A percentile compares a stretch with the other conserved stretches of the same genome.
These are phyloP conservation scores for Penicillium hordei DNA, from an alignment of 2,329 filamentous ascomycete genomes.

Conservation along the genomic window DNA sequence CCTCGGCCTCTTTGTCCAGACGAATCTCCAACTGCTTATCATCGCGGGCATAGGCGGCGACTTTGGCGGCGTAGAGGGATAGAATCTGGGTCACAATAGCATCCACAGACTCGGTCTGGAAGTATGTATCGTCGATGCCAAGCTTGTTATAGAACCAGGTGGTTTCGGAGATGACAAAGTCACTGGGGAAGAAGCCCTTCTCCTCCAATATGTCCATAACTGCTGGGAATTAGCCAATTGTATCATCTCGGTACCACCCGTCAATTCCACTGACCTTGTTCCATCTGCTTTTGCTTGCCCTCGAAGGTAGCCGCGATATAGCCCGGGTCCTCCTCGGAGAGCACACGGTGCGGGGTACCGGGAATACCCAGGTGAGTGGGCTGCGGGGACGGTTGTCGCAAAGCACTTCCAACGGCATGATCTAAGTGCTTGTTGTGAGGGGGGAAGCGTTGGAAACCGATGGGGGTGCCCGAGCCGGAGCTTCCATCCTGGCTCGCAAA, in stretches of 20 bases:
- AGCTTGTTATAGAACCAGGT: conserved; percentile 97
- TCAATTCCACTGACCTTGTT: conserved; percentile 58
- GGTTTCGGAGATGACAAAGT: conserved; percentile 81
- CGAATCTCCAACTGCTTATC: conserved; percentile 94
- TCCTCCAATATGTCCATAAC: conserved; percentile 78
- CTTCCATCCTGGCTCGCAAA: conserved; percentile 35
- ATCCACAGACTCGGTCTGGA: conserved; percentile 81
- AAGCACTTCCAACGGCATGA: conserved; percentile 52
- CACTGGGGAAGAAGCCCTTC: conserved; percentile 80
- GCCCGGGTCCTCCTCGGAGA: conserved; percentile 86
- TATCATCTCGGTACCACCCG: not conserved
- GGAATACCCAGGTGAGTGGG: conserved; percentile 81
- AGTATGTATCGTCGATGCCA: conserved; percentile 98
- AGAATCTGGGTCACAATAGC: conserved; percentile 93
- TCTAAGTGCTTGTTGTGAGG: conserved; percentile 59
- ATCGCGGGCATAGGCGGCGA: conserved; percentile 87
- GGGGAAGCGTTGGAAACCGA: conserved; percentile 44
- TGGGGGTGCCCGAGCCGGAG: conserved; percentile 43
- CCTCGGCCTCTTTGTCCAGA: conserved; percentile 88
- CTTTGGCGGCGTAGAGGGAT: conserved; percentile 93
- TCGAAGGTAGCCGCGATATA: conserved; percentile 94
- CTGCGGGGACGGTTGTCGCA: conserved; percentile 77
- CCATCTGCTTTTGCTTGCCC: conserved; percentile 90
- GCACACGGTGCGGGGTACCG: conserved; percentile 67
- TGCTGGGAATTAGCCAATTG: conserved; percentile 33